phyloP scores from a whole-genome alignment of 768 basidiomycete species.

The Lentinula edodes region DNA sequence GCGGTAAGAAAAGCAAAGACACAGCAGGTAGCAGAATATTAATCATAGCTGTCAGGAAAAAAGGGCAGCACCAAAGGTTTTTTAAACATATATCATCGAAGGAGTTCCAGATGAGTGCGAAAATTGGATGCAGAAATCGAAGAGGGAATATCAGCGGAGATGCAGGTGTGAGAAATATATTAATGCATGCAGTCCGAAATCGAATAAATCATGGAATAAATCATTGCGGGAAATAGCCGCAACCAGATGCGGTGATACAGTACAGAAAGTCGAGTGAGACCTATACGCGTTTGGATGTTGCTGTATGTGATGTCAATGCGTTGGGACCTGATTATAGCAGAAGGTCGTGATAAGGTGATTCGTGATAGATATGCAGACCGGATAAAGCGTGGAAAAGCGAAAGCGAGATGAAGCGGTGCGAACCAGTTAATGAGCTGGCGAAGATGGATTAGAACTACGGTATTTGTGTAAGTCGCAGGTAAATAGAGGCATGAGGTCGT shows the following conservation, averaged over 20 bases:
- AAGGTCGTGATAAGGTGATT: background rate
- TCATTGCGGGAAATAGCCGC: slow-evolving; percentile 16
- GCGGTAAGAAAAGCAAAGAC: background rate
- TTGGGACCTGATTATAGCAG: background rate
- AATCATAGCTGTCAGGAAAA: background rate
- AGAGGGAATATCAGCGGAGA: background rate
- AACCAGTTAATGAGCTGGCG: slow-evolving; percentile 2
- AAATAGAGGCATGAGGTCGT: slow-evolving; percentile 7
- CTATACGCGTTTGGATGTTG: background rate
- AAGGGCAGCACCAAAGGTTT: background rate
- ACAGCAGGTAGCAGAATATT: slow-evolving; percentile 3
- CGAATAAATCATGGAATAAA: slow-evolving; percentile 24
- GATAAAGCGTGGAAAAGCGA: background rate
- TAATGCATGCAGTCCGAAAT: slow-evolving; percentile 1
- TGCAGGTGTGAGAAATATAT: background rate
- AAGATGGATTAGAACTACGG: slow-evolving; percentile 1
- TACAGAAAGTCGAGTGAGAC: background rate
- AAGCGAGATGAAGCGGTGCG: background rate
- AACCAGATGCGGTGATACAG: slow-evolving; percentile 5
- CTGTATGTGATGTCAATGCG: slow-evolving; percentile 1
- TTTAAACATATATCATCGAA: background rate
- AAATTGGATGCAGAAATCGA: background rate
- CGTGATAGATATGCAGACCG: background rate
- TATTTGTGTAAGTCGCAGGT: slow-evolving; percentile 4
- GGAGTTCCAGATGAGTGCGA: background rate